phyloP scores from a whole-genome alignment of 106 monocot species.

The Allium sativum region DNA sequence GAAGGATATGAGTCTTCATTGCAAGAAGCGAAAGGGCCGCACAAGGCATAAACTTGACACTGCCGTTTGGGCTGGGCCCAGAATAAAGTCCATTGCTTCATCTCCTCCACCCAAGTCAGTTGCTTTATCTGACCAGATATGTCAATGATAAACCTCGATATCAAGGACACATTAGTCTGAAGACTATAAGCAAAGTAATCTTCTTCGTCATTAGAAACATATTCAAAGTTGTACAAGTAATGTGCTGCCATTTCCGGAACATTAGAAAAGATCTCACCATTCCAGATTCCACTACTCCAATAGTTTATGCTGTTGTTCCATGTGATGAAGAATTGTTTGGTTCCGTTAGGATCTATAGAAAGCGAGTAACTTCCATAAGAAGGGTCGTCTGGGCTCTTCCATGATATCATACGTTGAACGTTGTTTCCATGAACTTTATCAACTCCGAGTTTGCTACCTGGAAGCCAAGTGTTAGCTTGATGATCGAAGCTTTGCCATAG shows the following conservation, averaged over 20 bases:
- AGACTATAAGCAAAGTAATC: slow-evolving; percentile 1
- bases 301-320: slow-evolving; percentile 6
- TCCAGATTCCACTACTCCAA: slow-evolving; percentile 7
- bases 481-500: slow-evolving; percentile 8
- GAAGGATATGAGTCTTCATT: slow-evolving; percentile 8
- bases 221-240: neutral
- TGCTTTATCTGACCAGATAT: slow-evolving; percentile 22
- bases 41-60: slow-evolving; percentile 21
- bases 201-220: neutral
- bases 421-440: slow-evolving; percentile 1
- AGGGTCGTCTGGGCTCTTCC: slow-evolving; percentile 6
- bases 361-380: neutral
- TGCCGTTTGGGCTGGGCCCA: slow-evolving; percentile 22
- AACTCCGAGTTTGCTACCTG: slow-evolving; percentile 1
- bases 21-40: slow-evolving; percentile 21
- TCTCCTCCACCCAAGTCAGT: slow-evolving; percentile 10
- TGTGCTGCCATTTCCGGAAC: slow-evolving; percentile 1
- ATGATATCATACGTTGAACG: neutral
- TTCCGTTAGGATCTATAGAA: neutral
- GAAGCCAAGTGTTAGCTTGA: slow-evolving; percentile 6
- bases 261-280: neutral
- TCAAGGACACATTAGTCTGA: neutral
- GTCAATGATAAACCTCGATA: neutral
- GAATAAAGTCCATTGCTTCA: slow-evolving; percentile 18
- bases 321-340: neutral